Conservation (phyloP, 1,139 yeast genomes). For the Yamadazyma taylorii region DNA sequence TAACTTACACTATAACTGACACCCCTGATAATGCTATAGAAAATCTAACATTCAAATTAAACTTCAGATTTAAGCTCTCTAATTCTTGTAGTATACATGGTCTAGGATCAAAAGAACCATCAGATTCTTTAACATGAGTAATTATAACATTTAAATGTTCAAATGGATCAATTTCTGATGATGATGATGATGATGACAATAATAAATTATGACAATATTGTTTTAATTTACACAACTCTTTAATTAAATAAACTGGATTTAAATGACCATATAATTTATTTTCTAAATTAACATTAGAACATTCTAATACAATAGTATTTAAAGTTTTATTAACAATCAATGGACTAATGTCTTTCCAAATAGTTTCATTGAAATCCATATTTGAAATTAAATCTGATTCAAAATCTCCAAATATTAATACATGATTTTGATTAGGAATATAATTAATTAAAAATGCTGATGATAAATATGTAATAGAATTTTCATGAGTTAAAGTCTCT, state of each 20-base stretch:
- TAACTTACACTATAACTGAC: too few species aligned
- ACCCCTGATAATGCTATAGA: conserved; percentile 58
- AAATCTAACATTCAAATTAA: conserved; percentile 42
- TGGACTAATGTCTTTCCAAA: conserved; percentile 62
- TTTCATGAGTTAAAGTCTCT: conserved; percentile 6
- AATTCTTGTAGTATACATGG: conserved; percentile 47
- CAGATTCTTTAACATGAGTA: conserved; percentile 70
- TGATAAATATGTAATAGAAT: conserved; percentile 25
- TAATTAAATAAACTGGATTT: conserved; percentile 61
- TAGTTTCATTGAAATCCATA: conserved; percentile 38
- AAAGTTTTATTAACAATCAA: conserved; percentile 37
- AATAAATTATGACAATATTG: conserved; percentile 25
- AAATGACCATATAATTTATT: conserved; percentile 71
- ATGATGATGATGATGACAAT: too few species aligned
- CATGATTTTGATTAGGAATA: conserved; percentile 24
- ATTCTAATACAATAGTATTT: conserved; percentile 67
- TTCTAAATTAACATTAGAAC: conserved; percentile 56
- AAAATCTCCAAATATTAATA: conserved; percentile 77
- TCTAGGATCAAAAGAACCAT: conserved; percentile 51
- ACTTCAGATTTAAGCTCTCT: conserved; percentile 34
- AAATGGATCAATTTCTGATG: conserved; percentile 7
- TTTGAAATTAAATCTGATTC: conserved; percentile 62
- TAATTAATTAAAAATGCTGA: conserved; percentile 57
- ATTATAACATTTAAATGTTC: conserved; percentile 52
- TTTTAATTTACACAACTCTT: conserved; percentile 44